Percentiles rank a stretch among this genome's conserved stretches.
Conservation (phyloP, 805 yeast genomes). For the Metschnikowia shivogae region DNA sequence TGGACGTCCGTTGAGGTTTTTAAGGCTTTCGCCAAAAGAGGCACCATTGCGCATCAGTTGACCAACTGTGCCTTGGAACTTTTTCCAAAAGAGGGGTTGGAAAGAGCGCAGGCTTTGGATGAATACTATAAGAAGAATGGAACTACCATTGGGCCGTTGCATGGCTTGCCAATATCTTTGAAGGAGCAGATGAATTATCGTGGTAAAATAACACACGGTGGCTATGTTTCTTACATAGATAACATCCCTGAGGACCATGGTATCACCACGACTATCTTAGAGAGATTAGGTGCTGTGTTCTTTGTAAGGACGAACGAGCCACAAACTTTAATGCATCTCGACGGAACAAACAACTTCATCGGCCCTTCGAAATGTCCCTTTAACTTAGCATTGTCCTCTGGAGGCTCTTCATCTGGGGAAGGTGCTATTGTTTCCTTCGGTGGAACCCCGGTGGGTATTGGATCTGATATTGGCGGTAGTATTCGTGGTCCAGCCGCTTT, state of each 20-base stretch:
- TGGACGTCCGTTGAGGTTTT: slow-evolving; percentile 49
- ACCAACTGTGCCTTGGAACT: slow-evolving; percentile 59
- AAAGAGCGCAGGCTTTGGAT: slow-evolving; percentile 53
- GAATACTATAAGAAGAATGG: slow-evolving; percentile 45
- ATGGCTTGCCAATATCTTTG: slow-evolving; percentile 62
- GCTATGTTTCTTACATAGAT: slow-evolving; percentile 51
- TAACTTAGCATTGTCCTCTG: slow-evolving; percentile 56
- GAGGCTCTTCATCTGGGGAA: slow-evolving; percentile 76
- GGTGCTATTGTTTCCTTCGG: slow-evolving; percentile 58
- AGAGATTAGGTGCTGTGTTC: slow-evolving; percentile 55
- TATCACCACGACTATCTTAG: slow-evolving; percentile 43
- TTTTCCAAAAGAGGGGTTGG: slow-evolving; percentile 57
- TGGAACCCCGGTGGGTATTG: slow-evolving; percentile 61
- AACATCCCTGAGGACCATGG: slow-evolving; percentile 46
- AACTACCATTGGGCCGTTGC: slow-evolving; percentile 56
- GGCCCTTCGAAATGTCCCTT: slow-evolving; percentile 58
- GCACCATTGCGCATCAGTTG: slow-evolving; percentile 60
- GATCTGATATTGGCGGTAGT: slow-evolving; percentile 72
- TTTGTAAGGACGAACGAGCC: slow-evolving; percentile 67
- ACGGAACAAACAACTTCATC: slow-evolving; percentile 54
- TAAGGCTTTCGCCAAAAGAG: slow-evolving; percentile 61
- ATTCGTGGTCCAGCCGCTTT: slow-evolving; percentile 67
- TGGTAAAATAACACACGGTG: slow-evolving; percentile 55
- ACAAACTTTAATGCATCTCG: slow-evolving; percentile 66
- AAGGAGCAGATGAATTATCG: slow-evolving; percentile 59